Evolutionary conservation across 1,284 basidiomycete species (phyloP), one percentile per base, ranked within the genome.

Genomic region (Trichosporon faecale): DNA sequence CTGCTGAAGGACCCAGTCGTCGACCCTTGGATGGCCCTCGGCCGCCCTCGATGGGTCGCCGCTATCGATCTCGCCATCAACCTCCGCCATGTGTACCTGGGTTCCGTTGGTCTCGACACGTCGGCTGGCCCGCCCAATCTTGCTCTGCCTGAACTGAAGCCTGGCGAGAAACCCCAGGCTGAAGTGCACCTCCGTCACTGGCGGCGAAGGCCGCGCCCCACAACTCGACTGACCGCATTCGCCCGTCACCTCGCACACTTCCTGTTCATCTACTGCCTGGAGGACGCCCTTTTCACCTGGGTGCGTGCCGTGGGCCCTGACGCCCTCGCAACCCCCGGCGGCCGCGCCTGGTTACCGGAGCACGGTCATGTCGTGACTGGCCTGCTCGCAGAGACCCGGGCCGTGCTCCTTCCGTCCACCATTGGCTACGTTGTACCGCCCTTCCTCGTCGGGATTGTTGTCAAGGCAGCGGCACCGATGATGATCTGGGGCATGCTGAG

Each of bases 31-130:
- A 68, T 72, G 35, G 65, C 66, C 11, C 70, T 66, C 29, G 16
- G 69, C 44, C 71, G 77, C 14, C 52, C 67, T 35, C 69, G 68
- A 18, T 57, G 76, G 0, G 35, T 77, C 0, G 66, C 74, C 5
- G 77, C 77, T 0, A 66, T 79, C 3, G 79, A 80, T 67, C 64
- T 79, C 12, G 70, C 69, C 9, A 64, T 74, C 57, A 79, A 81
- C 69, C 70, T 75, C 0, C 74, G 80, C 12, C 74, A 76, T 75
- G 71, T 82, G 12, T 79, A 74, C 12, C 68, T 82, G 11, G 76
- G 76, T 11, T 63, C 61, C 18, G 71, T 77, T 0, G 74, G 75
- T 25, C 57, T 76, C 18, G 74, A 76, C 63, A 49, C 65, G 3
- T 64, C 16, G 1, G 3, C 46, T 8, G 70, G 70, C 0, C 65